A percentile compares a stretch with the other conserved stretches of the same genome.
Evolutionary conservation across 2,329 filamentous ascomycete species (phyloP).

Genomic region (Truncatella angustata): DNA sequence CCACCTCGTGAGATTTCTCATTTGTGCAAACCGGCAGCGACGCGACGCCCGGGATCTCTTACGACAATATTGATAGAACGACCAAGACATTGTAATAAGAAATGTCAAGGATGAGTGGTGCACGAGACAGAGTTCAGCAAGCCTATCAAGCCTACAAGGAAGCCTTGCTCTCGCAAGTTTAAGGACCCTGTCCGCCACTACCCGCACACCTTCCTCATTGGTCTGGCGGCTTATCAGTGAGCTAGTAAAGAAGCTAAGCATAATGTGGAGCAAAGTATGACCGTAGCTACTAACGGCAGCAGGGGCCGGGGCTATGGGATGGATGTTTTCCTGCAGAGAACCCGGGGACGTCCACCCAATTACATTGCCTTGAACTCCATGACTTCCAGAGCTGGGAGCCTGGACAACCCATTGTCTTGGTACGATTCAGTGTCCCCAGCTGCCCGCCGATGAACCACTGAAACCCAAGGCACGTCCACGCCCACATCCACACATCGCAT

Average conservation of each 20-base stretch:
- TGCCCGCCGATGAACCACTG: too few species aligned
- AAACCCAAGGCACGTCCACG: too few species aligned
- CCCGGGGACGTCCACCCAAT: not conserved
- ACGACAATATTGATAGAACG: too few species aligned
- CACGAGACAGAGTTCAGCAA: not conserved
- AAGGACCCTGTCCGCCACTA: not conserved
- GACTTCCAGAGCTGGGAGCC: too few species aligned
- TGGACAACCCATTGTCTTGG: too few species aligned
- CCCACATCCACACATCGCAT: too few species aligned
- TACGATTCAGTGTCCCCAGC: too few species aligned
- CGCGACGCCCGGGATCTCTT: not conserved
- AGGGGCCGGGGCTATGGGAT: not conserved
- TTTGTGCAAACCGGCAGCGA: not conserved
- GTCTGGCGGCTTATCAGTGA: slow-evolving; percentile 10
- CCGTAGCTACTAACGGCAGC: slow-evolving; percentile 3
- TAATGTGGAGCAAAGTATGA: not conserved
- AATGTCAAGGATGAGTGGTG: too few species aligned
- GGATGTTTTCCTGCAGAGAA: not conserved
- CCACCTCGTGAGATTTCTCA: not conserved
- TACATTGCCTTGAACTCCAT: not conserved
- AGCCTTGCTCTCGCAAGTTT: not conserved
- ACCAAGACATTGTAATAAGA: too few species aligned
- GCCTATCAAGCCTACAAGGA: not conserved
- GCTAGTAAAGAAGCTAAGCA: not conserved
- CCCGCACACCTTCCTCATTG: slow-evolving; percentile 10